Base-by-base conservation (phyloP, 257 asterid species). In the Przewalskia tangutica region DNA sequence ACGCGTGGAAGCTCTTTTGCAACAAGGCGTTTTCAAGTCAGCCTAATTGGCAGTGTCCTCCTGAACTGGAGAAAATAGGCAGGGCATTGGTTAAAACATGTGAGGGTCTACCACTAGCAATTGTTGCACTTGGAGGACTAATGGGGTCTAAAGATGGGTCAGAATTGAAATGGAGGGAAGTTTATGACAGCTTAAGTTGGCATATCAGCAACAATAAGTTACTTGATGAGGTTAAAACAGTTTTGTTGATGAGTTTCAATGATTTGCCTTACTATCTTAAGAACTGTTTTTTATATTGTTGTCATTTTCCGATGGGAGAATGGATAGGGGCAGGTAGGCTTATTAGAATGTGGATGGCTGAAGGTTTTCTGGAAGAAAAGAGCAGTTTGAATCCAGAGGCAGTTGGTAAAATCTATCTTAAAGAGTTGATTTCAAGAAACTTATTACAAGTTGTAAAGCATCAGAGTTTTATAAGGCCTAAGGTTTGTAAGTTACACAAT, bases 311-410 rank as follows among this genome's bases (percentile, higher is more conserved):
- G 0, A 90, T 87, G 81, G 92, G 84, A 60, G 59, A 81, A 81
- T 79, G 84, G 3, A 85, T 90, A 3, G 56, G 82, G 44, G 83
- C 87, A 1, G 88, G 89, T 2, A 90, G 87, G 87, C 85, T 87
- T 18, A 64, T 86, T 70, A 89, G 92, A 18, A 85, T 90, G 59
- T 90, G 91, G 90, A 89, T 90, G 27, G 91, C 93, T 1, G 92
- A 90, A 67, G 77, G 90, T 8, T 89, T 90, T 48, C 91, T 68
- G 2, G 59, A 38, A 20, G 83, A 34, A 58, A 83, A 82, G 2
- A 67, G 73, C 2, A 4, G 17, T n/a, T 13, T 64, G 46, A 86
- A 85, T 7, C 85, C 88, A 0, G 92, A 88, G 85, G 91, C 87
- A 56, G 88, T 87, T 2, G 91, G 90, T 1, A 85, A 86, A 79